phyloP scores from a whole-genome alignment of 257 asterid genomes.

The Forsythia suspensa region DNA sequence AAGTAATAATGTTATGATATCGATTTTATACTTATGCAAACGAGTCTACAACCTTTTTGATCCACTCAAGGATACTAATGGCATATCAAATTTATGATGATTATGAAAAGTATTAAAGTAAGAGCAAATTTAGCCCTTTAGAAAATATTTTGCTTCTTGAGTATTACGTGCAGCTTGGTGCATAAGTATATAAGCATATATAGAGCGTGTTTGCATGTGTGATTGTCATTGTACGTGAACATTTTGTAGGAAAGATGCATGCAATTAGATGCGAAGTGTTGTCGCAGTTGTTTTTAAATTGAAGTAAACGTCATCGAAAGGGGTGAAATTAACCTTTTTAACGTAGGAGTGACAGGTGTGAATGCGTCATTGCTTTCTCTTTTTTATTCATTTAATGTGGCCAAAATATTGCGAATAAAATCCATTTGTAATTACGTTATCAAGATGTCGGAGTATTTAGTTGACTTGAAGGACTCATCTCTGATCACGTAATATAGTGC shows the following conservation, averaged over 20 bases:
- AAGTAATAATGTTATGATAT: neutral
- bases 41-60: neutral
- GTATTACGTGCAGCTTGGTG: neutral
- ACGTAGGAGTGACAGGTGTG: neutral
- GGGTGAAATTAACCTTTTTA: neutral
- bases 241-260: neutral
- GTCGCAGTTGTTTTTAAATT: neutral
- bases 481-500: neutral
- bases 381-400: neutral
- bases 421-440: neutral
- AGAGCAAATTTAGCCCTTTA: neutral
- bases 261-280: neutral
- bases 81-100: neutral
- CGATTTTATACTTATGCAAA: neutral
- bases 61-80: neutral
- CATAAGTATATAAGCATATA: neutral
- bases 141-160: neutral
- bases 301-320: neutral
- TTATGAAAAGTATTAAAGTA: neutral
- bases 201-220: neutral
- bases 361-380: neutral
- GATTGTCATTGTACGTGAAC: neutral
- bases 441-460: neutral
- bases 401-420: neutral
- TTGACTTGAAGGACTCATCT: neutral